These are phyloP conservation scores for Dactylellina cionopaga DNA, from an alignment of 2,329 filamentous ascomycete species.

Conservation along the genomic window DNA sequence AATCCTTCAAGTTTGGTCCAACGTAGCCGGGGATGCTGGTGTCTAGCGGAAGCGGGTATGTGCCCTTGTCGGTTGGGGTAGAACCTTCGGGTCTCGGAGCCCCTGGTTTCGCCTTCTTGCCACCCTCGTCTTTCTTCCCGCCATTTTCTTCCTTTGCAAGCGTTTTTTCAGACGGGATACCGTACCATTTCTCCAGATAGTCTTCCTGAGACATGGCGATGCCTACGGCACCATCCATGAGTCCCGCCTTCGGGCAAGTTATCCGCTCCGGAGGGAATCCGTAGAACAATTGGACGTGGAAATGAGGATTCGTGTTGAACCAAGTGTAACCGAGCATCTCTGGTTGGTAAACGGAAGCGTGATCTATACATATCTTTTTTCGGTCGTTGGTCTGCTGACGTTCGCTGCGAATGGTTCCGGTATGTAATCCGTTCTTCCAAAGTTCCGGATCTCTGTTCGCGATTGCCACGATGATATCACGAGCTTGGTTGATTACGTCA, in stretches of 20 bases:
- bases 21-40: not conserved
- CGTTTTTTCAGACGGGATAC: not conserved
- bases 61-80: not conserved
- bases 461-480: constrained; percentile 18
- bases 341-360: constrained; percentile 20
- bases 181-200: constrained; percentile 31
- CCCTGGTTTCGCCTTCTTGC: not conserved
- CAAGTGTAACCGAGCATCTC: constrained; percentile 24
- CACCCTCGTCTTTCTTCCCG: not conserved
- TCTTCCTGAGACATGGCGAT: constrained; percentile 15
- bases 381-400: constrained; percentile 26
- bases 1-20: constrained; percentile 20
- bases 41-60: not conserved
- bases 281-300: constrained; percentile 23
- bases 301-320: constrained; percentile 30
- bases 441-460: not conserved
- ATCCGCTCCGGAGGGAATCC: constrained; percentile 7
- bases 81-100: not conserved
- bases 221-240: not conserved
- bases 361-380: constrained; percentile 25
- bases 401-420: not conserved
- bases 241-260: not conserved
- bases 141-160: not conserved
- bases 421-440: constrained; percentile 19
- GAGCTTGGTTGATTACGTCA: constrained; percentile 9